A percentile compares a stretch with the other conserved stretches of the same genome.
phyloP scores from a whole-genome alignment of 1,139 yeast species.

The Arxiozyma slooffiae region DNA sequence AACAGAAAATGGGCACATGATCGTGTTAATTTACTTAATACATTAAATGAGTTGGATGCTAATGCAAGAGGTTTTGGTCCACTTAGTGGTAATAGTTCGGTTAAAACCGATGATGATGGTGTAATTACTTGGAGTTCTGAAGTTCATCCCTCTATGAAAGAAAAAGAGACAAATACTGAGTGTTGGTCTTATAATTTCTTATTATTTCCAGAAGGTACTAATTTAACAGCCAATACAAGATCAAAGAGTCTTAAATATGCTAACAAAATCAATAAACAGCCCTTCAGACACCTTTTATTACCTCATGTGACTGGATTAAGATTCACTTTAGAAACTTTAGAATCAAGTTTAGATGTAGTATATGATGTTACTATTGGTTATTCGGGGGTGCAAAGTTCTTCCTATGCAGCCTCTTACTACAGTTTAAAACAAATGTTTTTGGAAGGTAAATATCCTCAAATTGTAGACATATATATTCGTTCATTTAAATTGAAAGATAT shows the following conservation, averaged over 20 bases:
- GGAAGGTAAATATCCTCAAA: constrained; percentile 60
- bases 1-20: constrained; percentile 76
- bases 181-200: constrained; percentile 46
- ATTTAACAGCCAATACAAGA: constrained; percentile 58
- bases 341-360: constrained; percentile 52
- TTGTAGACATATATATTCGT: constrained; percentile 55
- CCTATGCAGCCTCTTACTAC: constrained; percentile 70
- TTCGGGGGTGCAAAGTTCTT: constrained; percentile 51
- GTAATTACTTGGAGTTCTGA: constrained; percentile 22
- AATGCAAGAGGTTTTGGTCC: constrained; percentile 41
- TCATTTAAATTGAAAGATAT: constrained; percentile 53
- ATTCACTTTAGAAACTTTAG: constrained; percentile 50
- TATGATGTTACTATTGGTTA: constrained; percentile 83
- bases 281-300: constrained; percentile 55
- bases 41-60: constrained; percentile 47
- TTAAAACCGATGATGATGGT: constrained; percentile 17
- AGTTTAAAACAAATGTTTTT: constrained; percentile 57
- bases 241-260: constrained; percentile 50
- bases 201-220: constrained; percentile 93
- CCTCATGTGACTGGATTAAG: constrained; percentile 80
- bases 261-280: constrained; percentile 37
- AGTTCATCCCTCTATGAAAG: constrained; percentile 3
- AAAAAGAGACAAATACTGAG: constrained; percentile 3
- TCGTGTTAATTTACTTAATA: constrained; percentile 47
- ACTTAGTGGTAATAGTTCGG: constrained; percentile 37